Conservation (phyloP, 73 alveolate species). For the Symbiodinium natans region DNA sequence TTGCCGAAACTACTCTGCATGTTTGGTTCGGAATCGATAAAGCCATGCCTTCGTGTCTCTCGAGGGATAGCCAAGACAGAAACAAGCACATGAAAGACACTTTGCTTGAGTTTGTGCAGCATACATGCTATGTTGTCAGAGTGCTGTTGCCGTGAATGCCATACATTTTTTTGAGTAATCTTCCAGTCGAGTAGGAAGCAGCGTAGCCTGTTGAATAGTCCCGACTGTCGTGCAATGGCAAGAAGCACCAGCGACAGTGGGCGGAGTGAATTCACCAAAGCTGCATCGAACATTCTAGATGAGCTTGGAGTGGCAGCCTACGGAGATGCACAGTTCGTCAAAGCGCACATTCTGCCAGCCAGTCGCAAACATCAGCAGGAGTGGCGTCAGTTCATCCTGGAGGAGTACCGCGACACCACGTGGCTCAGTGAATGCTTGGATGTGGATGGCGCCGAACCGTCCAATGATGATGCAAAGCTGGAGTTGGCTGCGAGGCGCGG, state of each 20-base stretch:
- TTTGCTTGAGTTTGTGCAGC: neutral
- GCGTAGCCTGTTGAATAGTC: neutral
- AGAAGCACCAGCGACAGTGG: constrained; percentile 22
- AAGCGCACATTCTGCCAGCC: constrained; percentile 17
- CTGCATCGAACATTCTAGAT: constrained; percentile 18
- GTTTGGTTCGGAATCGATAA: neutral
- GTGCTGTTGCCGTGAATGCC: neutral
- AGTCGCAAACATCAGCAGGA: constrained; percentile 18
- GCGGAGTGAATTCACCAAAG: constrained; percentile 13
- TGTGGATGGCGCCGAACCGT: neutral
- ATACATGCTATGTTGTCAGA: neutral
- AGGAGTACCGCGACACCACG: neutral
- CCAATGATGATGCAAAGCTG: constrained; percentile 12
- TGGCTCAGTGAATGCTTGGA: constrained; percentile 31
- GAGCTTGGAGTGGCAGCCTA: constrained; percentile 29
- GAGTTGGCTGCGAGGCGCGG: constrained; percentile 32
- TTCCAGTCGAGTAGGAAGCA: neutral
- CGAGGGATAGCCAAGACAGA: neutral
- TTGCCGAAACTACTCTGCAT: neutral
- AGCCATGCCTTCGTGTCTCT: neutral
- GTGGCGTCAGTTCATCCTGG: constrained; percentile 18
- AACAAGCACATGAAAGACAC: neutral
- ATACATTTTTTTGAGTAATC: neutral
- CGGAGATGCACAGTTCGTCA: constrained; percentile 15
- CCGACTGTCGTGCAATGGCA: constrained; percentile 33